Evolutionary conservation across 257 asterid species (phyloP), one percentile per base, ranked within the genome.

Genomic region (Solanum commersonii): DNA sequence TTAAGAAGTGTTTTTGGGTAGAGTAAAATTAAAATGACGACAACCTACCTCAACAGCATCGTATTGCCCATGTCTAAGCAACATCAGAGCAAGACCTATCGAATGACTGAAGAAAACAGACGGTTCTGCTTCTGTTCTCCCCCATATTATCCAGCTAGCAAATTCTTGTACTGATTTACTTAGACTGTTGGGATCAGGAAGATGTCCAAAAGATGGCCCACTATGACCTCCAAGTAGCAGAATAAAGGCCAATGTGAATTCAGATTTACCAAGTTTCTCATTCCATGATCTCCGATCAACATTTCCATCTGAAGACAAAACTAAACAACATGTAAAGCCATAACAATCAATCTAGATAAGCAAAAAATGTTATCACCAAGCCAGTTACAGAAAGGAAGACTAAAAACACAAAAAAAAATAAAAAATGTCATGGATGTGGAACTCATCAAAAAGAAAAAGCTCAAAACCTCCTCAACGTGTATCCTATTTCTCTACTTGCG

Each of bases 91-190:
- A 87, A 97, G 94, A 86, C 94, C 96, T 92, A 93, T 90, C 40
- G 98, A 92, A 88, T 97, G 96, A 91, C 94, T 91, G 90, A 97
- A 94, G 92, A 95, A 97, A 70, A 88, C 93, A 88, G 98, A 94
- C 84, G 98, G 93, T 89, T 94, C 97, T 90, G 93, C 93, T 84
- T 95, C 96, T 68, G 91, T 92, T 88, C 93, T 92, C 90, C 99
- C 99, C 93, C 96, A 94, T 59, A 94, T 92, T 87, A 96, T 92
- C 99, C 99, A 97, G 95, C 99, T 96, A 68, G 93, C 88, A 88
- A 97, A 94, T 90, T 94, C 98, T 87, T 90, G 91, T 79, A 96
- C 96, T 74, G 92, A 91, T 90, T 89, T 87, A 89, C 92, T 90
- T 88, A 96, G 91, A 91, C 90, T 89, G 89, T 87, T 90, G 85